Conservation (phyloP, 1,139 yeast genomes). For the Blastobotrys proliferans region DNA sequence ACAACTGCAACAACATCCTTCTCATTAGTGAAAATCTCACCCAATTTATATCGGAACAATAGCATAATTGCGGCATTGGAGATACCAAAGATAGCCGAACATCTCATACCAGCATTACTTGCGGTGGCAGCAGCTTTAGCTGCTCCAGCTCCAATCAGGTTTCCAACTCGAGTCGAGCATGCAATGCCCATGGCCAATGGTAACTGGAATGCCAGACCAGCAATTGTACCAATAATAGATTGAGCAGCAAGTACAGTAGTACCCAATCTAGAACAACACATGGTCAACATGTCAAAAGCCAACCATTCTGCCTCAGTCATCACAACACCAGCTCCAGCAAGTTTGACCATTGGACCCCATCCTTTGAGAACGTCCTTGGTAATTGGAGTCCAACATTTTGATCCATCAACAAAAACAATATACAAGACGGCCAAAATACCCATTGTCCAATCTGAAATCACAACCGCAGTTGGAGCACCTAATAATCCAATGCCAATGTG, state of each 20-base stretch:
- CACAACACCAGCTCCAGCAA: conserved; percentile 76
- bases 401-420: conserved; percentile 54
- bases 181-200: conserved; percentile 91
- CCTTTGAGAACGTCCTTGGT: conserved; percentile 43
- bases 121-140: conserved; percentile 60
- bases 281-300: conserved; percentile 77
- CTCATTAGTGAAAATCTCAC: conserved; percentile 65
- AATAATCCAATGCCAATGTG: conserved; percentile 53
- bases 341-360: conserved; percentile 60
- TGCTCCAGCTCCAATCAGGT: conserved; percentile 78
- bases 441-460: conserved; percentile 61
- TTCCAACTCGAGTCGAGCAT: conserved; percentile 82
- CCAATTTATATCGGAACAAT: conserved; percentile 52
- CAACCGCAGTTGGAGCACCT: conserved; percentile 69
- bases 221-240: conserved; percentile 77
- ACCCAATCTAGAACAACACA: conserved; percentile 72
- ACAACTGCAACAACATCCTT: conserved; percentile 51
- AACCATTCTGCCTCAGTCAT: conserved; percentile 86
- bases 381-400: conserved; percentile 55
- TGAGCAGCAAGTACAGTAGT: conserved; percentile 84
- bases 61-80: conserved; percentile 52
- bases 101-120: conserved; percentile 55
- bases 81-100: conserved; percentile 54
- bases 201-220: conserved; percentile 74
- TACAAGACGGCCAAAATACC: conserved; percentile 49